Base-by-base conservation (phyloP, 2,329 filamentous ascomycete genomes). In the Bimuria novae-zelandiae region DNA sequence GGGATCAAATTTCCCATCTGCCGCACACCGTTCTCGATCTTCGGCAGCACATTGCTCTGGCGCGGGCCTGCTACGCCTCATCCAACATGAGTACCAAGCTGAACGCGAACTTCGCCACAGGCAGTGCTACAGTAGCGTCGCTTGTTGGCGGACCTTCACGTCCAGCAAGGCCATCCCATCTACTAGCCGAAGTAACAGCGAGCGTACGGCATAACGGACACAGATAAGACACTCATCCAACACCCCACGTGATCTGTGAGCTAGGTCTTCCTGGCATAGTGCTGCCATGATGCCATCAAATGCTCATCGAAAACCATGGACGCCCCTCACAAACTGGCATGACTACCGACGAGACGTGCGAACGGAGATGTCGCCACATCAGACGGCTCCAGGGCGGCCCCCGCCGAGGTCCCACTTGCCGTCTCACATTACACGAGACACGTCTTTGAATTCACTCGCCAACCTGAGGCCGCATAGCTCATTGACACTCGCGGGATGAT, bases 351-450 rank as follows among this genome's bases (percentile, higher is more conserved):
- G 49, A 54, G 58, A 55, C 53, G 49, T 57, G 52, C 57, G 52
- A 16, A 25, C 17, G 33, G 36, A 40, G 27, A 39, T 53, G 43
- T 49, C 52, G 49, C 42, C 51, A 52, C 52, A 37, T 62, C 52
- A 62, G 46, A 61, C 63, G 63, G 66, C 63, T 68, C 66, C 62
- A 70, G 64, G 63, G 60, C 64, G 68, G 64, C 59, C 61, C 61
- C 61, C 60, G 52, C 63, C 60, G 60, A 55, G 57, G 59, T 63
- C 43, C 67, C 67, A 69, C 69, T 65, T 69, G 48, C 65, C 64
- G 68, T 68, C 60, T 65, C 59, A 63, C 54, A 56, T 55, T 60
- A 64, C 56, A 62, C 64, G 57, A 65, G 61, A 62, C 58, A 57
- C 52, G 52, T 59, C 55, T 61, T 53, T 60, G 27, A 47, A 53